Conservation (phyloP, 176 grass and related monocot genomes). For the Triticum turgidum region DNA sequence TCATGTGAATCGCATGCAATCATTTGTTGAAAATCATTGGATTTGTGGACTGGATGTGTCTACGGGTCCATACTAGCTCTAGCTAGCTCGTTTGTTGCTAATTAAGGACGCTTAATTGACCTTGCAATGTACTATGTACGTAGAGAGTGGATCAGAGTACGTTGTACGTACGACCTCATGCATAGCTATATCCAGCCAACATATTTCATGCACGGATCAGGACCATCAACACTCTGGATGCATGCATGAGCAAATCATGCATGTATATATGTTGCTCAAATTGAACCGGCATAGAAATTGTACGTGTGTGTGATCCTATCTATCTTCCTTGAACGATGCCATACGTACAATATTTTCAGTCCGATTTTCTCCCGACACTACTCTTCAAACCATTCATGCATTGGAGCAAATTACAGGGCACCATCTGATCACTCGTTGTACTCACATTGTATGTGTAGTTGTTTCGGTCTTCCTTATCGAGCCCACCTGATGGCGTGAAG, state of each 20-base stretch:
- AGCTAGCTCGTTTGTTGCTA: not conserved
- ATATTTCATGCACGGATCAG: not conserved
- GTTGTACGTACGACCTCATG: not conserved
- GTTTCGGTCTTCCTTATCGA: too few relatives aligned
- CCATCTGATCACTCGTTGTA: too few relatives aligned
- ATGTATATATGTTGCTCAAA: too few relatives aligned
- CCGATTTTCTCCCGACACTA: too few relatives aligned
- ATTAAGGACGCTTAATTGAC: not conserved
- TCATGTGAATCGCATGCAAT: not conserved
- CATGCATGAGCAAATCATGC: not conserved
- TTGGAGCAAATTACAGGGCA: too few relatives aligned
- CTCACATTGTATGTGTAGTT: too few relatives aligned
- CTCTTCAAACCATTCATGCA: too few relatives aligned
- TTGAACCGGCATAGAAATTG: too few relatives aligned
- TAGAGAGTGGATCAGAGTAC: not conserved
- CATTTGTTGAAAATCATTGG: not conserved
- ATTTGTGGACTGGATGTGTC: not conserved
- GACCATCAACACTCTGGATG: not conserved
- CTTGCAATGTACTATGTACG: not conserved
- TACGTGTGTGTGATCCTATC: too few relatives aligned
- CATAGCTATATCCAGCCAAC: not conserved
- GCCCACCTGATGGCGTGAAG: too few relatives aligned
- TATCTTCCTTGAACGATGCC: too few relatives aligned
- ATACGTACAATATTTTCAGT: too few relatives aligned
- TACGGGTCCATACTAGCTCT: not conserved